These are phyloP conservation scores for Aquilaria yunnanensis DNA, from an alignment of 345 rosid genomes.

Conservation along the genomic window DNA sequence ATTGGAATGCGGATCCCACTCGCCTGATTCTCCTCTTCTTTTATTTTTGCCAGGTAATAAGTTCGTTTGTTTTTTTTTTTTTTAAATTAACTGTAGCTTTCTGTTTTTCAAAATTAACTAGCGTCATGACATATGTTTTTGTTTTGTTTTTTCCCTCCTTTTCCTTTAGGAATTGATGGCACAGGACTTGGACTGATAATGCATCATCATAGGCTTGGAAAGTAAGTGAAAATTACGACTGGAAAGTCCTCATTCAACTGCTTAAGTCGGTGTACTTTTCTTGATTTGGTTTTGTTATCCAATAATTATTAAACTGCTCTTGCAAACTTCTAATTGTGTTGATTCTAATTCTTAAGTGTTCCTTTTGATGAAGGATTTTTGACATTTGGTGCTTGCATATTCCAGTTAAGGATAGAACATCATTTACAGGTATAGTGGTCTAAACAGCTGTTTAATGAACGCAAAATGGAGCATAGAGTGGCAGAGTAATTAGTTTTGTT, in stretches of 20 bases:
- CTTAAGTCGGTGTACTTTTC: too few species aligned
- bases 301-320: too few species aligned
- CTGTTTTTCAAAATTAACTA: not conserved
- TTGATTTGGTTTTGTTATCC: too few species aligned
- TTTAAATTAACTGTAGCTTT: not conserved
- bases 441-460: not conserved
- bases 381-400: slow-evolving; percentile 61
- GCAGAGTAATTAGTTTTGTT: too few species aligned
- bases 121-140: not conserved
- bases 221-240: slow-evolving; percentile 24
- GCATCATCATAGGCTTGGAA: slow-evolving; percentile 51
- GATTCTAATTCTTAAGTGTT: not conserved
- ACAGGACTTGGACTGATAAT: slow-evolving; percentile 68
- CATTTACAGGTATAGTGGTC: slow-evolving; percentile 33
- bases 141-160: not conserved
- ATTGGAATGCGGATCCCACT: slow-evolving; percentile 26
- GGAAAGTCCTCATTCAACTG: too few species aligned
- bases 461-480: too few species aligned
- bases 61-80: slow-evolving; percentile 2
- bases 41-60: slow-evolving; percentile 36
- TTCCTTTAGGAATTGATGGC: slow-evolving; percentile 63
- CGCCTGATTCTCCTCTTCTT: slow-evolving; percentile 37
- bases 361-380: slow-evolving; percentile 34
- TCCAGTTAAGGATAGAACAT: slow-evolving; percentile 48
- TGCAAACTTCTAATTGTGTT: not conserved